Percentiles rank a stretch among this genome's conserved stretches.
These are phyloP conservation scores for Streptanthus diversifolius DNA, from an alignment of 345 rosid species.

Conservation along the genomic window DNA sequence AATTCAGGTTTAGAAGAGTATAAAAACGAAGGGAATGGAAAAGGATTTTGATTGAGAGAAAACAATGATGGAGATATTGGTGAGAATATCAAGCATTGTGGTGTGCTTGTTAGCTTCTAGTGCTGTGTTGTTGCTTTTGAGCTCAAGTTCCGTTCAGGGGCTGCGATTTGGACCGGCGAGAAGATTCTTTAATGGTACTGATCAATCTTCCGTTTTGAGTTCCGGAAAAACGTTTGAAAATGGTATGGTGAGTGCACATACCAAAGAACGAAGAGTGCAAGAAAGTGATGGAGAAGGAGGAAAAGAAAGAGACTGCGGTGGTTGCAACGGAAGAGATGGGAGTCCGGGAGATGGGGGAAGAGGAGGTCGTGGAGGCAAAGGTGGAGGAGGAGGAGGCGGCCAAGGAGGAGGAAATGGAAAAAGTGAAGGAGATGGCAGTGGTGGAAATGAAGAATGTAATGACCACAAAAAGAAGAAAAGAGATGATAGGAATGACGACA, in stretches of 20 bases:
- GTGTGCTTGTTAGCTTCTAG: background rate
- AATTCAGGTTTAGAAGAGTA: background rate
- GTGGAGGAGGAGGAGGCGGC: background rate
- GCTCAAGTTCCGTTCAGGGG: conserved; percentile 18
- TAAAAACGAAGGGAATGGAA: background rate
- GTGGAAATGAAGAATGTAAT: conserved; percentile 27
- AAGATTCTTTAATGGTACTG: background rate
- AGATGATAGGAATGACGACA: background rate
- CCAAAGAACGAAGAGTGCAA: conserved; percentile 20
- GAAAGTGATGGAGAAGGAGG: conserved; percentile 9
- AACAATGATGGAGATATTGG: conserved; percentile 9
- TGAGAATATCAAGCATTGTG: conserved; percentile 14
- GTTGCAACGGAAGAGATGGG: conserved; percentile 18
- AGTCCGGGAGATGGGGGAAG: conserved; percentile 10
- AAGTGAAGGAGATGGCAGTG: background rate
- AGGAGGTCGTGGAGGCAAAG: conserved; percentile 5
- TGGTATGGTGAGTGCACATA: conserved; percentile 2
- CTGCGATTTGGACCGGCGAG: background rate
- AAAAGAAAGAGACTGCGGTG: conserved; percentile 13
- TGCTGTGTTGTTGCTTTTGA: conserved; percentile 8
- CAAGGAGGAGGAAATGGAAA: background rate
- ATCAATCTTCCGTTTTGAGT: background rate
- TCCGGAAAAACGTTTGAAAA: background rate
- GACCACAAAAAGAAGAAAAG: conserved; percentile 22
- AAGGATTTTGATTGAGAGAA: background rate